Evolutionary conservation across 2,329 filamentous ascomycete genomes (phyloP).

Genomic region (Botryotinia convoluta): DNA sequence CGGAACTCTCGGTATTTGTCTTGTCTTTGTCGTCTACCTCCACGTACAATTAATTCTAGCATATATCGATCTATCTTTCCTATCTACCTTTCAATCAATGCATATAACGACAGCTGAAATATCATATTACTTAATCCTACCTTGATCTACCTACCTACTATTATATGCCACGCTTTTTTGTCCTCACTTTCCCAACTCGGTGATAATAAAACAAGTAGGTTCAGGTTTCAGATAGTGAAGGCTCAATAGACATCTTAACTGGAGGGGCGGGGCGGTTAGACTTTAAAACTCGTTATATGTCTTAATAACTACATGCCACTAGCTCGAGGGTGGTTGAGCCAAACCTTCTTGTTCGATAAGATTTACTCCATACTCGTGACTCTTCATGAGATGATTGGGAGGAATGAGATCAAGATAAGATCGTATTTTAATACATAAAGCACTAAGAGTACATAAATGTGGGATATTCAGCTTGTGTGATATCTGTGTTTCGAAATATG

Average conservation of each 20-base stretch:
- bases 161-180: not conserved
- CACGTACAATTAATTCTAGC: not conserved
- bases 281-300: not conserved
- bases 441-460: not conserved
- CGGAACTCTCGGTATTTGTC: not conserved
- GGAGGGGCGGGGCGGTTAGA: not conserved
- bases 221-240: not conserved
- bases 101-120: not conserved
- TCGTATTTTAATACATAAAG: not conserved
- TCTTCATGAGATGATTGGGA: not conserved
- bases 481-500: not conserved
- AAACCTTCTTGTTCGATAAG: not conserved
- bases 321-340: not conserved
- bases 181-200: not conserved
- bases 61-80: not conserved
- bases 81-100: not conserved
- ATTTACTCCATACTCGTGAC: not conserved
- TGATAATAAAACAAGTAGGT: not conserved
- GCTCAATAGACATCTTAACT: not conserved
- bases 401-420: not conserved
- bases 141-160: not conserved
- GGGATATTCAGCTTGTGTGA: not conserved
- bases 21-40: not conserved
- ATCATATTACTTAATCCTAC: not conserved
- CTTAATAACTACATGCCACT: not conserved